Base-by-base conservation (phyloP, 2,329 filamentous ascomycete species). In the Monilinia laxa region DNA sequence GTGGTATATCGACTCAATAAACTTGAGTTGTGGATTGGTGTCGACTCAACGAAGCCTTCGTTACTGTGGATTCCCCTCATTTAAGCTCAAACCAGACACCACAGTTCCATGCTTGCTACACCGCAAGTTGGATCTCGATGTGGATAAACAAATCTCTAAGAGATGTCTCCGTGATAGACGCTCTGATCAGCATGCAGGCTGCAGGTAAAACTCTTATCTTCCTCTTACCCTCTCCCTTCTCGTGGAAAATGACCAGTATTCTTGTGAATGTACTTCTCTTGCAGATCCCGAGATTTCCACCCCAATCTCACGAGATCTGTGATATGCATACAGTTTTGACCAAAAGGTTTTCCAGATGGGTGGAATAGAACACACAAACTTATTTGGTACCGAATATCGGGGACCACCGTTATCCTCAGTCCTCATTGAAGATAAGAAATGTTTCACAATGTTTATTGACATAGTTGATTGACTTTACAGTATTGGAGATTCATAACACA, bases 381-480 rank as follows among this genome's bases (percentile, higher is more conserved):
- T 62, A 14, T 51, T 28, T 62, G 35, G 31, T 31, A 45, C 31
- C 23, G 58, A 51, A 25, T 45, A 62, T 62, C 45, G 16, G n/a
- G 20, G 16, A 6, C 16, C 20, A 25, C 28, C 45, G 31, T 38
- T 51, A 6, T 20, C 28, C 18, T 38, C 20, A 51, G 25, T 51
- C 28, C 14, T 5, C 20, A 0, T 9, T 23, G 20, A 38, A 51
- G 58, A 62, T 62, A 62, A 62, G 58, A 25, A 62, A 62, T 62
- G 58, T 62, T 51, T 62, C 45, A 62, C 58, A 2, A 25, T 47
- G 14, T 62, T 51, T 28, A 23, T 51, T 62, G 45, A 51, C 45
- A 60, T 60, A 60, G 31, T 20, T 11, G 18, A 60, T 38, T 51
- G 28, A 60, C 58, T 60, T 16, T n/a, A 20, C 7, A 23, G 45